Evolutionary conservation across 2,329 filamentous ascomycete species (phyloP).

Genomic region (Stagonosporopsis vannaccii): DNA sequence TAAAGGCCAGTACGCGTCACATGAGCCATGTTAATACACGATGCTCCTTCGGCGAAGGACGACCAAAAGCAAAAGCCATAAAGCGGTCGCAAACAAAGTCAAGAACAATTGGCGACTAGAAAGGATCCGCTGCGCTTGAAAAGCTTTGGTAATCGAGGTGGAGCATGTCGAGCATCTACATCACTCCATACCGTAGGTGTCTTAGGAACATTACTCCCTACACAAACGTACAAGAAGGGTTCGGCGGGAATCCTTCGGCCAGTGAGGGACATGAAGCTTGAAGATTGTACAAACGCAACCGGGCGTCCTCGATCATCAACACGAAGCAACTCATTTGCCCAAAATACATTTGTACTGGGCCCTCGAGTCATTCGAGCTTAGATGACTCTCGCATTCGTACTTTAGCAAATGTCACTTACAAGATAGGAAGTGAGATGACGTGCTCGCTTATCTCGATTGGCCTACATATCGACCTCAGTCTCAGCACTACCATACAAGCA

Average conservation of each 20-base stretch:
- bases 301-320: not conserved
- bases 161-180: not conserved
- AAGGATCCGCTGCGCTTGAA: not conserved
- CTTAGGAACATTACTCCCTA: not conserved
- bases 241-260: not conserved
- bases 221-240: too few relatives aligned
- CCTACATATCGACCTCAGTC: not conserved
- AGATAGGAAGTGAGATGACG: constrained; percentile 3
- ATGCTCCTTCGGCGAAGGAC: too few relatives aligned
- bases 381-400: not conserved
- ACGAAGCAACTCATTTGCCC: not conserved
- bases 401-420: not conserved
- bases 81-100: not conserved
- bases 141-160: not conserved
- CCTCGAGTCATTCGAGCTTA: not conserved
- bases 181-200: not conserved
- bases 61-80: not conserved
- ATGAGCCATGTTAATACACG: too few relatives aligned
- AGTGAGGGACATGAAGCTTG: not conserved
- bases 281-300: not conserved
- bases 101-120: not conserved
- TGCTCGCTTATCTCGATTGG: constrained; percentile 2
- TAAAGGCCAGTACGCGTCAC: too few relatives aligned
- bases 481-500: not conserved
- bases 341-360: not conserved